Evolutionary conservation across 208 protist genomes (phyloP).

Genomic region (Naegleria lovaniensis): DNA sequence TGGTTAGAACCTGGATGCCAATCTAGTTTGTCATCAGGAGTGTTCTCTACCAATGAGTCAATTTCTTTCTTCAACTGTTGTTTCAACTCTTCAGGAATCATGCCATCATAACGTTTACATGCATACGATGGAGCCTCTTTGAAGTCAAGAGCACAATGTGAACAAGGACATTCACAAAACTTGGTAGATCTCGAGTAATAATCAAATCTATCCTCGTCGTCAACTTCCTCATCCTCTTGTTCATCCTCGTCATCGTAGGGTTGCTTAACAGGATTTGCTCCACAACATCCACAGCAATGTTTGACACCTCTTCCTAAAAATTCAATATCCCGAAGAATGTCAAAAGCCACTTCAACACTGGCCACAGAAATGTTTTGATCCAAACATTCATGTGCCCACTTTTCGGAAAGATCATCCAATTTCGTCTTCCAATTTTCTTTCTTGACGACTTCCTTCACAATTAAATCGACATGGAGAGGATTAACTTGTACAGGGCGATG

Average conservation of each 20-base stretch:
- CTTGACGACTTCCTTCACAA: neutral
- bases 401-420: neutral
- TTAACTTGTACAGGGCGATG: neutral
- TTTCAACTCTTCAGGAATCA: neutral
- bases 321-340: neutral
- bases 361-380: neutral
- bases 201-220: neutral
- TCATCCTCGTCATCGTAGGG: neutral
- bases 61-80: neutral
- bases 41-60: neutral
- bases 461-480: neutral
- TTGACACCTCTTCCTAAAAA: neutral
- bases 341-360: neutral
- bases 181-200: neutral
- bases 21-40: neutral
- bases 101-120: neutral
- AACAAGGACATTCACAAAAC: neutral
- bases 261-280: neutral
- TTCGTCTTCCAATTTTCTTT: neutral
- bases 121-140: neutral
- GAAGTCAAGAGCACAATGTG: neutral
- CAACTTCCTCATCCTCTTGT: neutral
- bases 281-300: neutral
- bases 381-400: neutral
- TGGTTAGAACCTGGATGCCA: slow-evolving; percentile 12